These are phyloP conservation scores for Cordyceps tenuipes DNA, from an alignment of 2,329 filamentous ascomycete species.

Conservation along the genomic window DNA sequence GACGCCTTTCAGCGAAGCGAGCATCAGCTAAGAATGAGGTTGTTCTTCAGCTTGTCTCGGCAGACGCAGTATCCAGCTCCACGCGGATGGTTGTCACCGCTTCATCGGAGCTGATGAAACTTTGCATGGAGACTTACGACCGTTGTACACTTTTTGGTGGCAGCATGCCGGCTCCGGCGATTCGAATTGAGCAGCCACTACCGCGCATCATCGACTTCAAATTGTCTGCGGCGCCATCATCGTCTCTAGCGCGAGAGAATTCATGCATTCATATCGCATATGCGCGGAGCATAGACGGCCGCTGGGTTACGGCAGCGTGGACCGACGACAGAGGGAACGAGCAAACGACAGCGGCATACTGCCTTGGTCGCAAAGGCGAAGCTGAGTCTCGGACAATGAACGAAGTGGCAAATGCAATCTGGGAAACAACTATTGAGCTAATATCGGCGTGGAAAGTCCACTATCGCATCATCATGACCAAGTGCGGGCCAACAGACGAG, in stretches of 20 bases:
- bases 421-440: slow-evolving; percentile 68
- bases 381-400: slow-evolving; percentile 43
- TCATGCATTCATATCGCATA: slow-evolving; percentile 76
- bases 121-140: slow-evolving; percentile 71
- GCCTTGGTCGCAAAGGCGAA: slow-evolving; percentile 52
- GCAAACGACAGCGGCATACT: slow-evolving; percentile 67
- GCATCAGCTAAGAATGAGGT: slow-evolving; percentile 50
- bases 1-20: slow-evolving; percentile 33
- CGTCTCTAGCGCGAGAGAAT: slow-evolving; percentile 68
- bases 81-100: slow-evolving; percentile 55
- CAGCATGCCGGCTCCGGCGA: slow-evolving; percentile 56
- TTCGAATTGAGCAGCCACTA: slow-evolving; percentile 61
- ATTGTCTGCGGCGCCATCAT: slow-evolving; percentile 56
- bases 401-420: slow-evolving; percentile 66
- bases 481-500: slow-evolving; percentile 58
- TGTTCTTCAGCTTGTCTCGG: slow-evolving; percentile 68
- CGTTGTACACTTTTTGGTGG: slow-evolving; percentile 55
- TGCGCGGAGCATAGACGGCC: slow-evolving; percentile 62
- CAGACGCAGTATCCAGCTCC: slow-evolving; percentile 57
- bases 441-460: slow-evolving; percentile 61
- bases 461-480: slow-evolving; percentile 70
- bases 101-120: slow-evolving; percentile 47
- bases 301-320: slow-evolving; percentile 76
- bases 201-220: slow-evolving; percentile 71
- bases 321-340: slow-evolving; percentile 68